Base-by-base conservation (phyloP, 495 filamentous ascomycete species). In the Trichoderma parareesei region DNA sequence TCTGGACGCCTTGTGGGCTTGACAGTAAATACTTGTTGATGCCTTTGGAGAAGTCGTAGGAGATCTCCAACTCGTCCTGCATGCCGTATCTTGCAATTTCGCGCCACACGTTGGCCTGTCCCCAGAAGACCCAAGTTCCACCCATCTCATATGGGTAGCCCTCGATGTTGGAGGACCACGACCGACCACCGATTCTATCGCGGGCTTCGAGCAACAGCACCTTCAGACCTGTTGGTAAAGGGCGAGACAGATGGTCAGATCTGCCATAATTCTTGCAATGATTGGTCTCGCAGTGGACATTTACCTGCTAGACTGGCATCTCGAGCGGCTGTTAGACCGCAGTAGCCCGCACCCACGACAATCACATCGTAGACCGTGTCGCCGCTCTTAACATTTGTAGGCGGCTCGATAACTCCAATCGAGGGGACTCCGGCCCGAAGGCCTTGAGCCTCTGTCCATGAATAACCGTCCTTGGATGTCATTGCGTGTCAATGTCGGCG, bases 111-210 rank as follows among this genome's bases (percentile, higher is more conserved):
- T 57, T 57, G 20, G 53, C 53, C 27, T 57, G 53, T 33, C 53
- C 53, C 53, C 53, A 57, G 14, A 35, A 57, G 2, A 57, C 53
- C 53, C 53, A 57, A 35, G 53, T 57, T 8, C 53, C 53, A 3
- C 53, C 53, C 53, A 57, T 57, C 37, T 57, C 53, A 27, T 57
- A 57, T 11, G 53, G 53, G 33, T 57, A 57, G 6, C 53, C 53
- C 27, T 57, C 53, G 18, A 57, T 57, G 33, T 57, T 57, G 33
- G 53, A 57, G 35, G 53, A 57, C 53, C 53, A 57, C 27, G 53
- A 57, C 16, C 73, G 69, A 9, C 75, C 73, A 9, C 74, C 74
- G 13, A 77, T 69, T 2, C 74, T 68, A 35, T 76, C 72, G 8
- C 73, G 67, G 0, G 72, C 75, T 68, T 77, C 75, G 7, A 77